Evolutionary conservation across 2,329 filamentous ascomycete genomes (phyloP).

Genomic region (Ophiostoma fasciatum): DNA sequence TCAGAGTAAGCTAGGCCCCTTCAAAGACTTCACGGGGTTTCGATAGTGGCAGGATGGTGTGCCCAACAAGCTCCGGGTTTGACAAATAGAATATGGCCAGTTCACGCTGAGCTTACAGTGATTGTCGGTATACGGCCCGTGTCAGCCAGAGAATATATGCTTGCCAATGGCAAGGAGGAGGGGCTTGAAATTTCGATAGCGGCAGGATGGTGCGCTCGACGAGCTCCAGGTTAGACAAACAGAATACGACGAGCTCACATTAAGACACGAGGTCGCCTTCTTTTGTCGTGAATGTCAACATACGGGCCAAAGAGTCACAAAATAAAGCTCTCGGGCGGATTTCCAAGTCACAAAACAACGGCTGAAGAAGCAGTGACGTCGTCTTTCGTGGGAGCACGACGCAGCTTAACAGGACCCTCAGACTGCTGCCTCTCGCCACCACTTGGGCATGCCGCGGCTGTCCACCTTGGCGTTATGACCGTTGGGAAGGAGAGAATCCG

Average conservation of each 20-base stretch:
- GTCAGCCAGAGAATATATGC: slow-evolving; percentile 61
- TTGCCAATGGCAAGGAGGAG: too few species aligned
- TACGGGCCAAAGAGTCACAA: too few species aligned
- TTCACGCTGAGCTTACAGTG: slow-evolving; percentile 86
- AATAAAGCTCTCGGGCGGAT: slow-evolving; percentile 69
- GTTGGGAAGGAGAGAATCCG: too few species aligned
- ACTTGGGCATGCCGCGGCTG: too few species aligned
- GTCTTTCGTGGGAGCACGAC: too few species aligned
- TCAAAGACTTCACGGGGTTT: slow-evolving; percentile 84
- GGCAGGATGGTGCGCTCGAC: slow-evolving; percentile 52
- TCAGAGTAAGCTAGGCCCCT: too few species aligned
- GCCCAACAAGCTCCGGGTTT: slow-evolving; percentile 69
- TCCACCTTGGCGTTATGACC: too few species aligned
- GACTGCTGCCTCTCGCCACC: too few species aligned
- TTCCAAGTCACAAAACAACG: slow-evolving; percentile 50
- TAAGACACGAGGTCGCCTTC: too few species aligned
- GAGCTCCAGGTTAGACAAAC: slow-evolving; percentile 66
- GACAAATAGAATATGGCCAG: slow-evolving; percentile 87
- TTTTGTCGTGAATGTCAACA: too few species aligned
- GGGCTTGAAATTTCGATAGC: slow-evolving; percentile 44
- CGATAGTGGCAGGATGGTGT: slow-evolving; percentile 70
- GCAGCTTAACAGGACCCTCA: slow-evolving; percentile 31
- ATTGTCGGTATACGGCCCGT: slow-evolving; percentile 84
- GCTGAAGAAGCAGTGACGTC: slow-evolving; percentile 52
- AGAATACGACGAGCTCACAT: too few species aligned